These are phyloP conservation scores for Cardiospermum halicacabum DNA, from an alignment of 345 rosid genomes.

Conservation along the genomic window DNA sequence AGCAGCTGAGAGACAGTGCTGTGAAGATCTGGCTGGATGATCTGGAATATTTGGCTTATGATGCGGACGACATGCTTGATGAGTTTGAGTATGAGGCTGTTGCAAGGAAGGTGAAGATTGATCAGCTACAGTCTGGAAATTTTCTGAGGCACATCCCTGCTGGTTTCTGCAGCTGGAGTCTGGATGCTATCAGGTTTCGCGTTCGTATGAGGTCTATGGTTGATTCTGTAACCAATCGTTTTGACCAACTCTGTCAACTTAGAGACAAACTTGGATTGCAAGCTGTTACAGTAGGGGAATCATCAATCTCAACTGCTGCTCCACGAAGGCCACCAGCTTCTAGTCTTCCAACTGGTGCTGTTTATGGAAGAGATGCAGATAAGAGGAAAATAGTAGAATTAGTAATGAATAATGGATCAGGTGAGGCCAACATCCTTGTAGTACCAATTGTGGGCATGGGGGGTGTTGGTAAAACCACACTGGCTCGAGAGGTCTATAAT, in stretches of 20 bases:
- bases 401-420: not conserved
- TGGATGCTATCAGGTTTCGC: not conserved
- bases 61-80: conserved; percentile 2
- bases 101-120: not conserved
- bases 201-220: not conserved
- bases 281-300: not conserved
- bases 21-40: conserved; percentile 12
- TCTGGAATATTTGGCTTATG: conserved; percentile 5
- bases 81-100: not conserved
- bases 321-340: not conserved
- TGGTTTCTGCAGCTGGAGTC: too few species aligned
- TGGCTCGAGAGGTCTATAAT: not conserved
- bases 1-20: rapidly evolving
- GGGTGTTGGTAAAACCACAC: not conserved
- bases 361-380: not conserved
- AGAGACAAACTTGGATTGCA: not conserved
- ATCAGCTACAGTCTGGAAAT: not conserved
- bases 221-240: not conserved
- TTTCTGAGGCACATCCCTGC: not conserved
- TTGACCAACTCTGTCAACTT: not conserved
- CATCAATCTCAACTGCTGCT: not conserved
- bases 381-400: not conserved
- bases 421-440: not conserved
- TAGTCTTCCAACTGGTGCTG: not conserved
- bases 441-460: not conserved